Conservation (phyloP, 306 rosid genomes). For the Senna siamea region DNA sequence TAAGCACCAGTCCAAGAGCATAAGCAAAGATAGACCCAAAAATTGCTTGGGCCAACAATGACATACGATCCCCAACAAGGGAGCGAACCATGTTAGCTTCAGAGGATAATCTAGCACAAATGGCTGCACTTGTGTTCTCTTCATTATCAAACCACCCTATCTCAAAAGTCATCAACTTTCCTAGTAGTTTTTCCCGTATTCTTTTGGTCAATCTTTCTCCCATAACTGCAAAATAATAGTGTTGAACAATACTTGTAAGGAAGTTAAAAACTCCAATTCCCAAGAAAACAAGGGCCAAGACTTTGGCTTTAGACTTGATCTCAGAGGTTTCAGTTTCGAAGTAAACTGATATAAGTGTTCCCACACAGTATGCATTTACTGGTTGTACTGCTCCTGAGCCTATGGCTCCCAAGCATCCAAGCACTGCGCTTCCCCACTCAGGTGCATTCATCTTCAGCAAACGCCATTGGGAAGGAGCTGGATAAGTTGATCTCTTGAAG, state of each 20-base stretch:
- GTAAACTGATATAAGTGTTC: conserved; percentile 69
- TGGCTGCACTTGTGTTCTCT: conserved; percentile 87
- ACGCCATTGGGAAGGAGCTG: conserved; percentile 75
- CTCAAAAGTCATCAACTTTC: conserved; percentile 75
- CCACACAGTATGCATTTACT: conserved; percentile 77
- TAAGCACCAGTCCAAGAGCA: conserved; percentile 64
- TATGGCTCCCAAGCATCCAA: conserved; percentile 84
- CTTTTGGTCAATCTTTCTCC: conserved; percentile 86
- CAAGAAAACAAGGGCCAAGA: conserved; percentile 64
- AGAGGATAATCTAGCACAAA: conserved; percentile 78
- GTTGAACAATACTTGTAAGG: conserved; percentile 74
- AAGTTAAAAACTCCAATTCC: conserved; percentile 81
- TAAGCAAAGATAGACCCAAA: conserved; percentile 78
- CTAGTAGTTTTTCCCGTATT: conserved; percentile 71
- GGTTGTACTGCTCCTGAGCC: conserved; percentile 94
- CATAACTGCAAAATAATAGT: conserved; percentile 78
- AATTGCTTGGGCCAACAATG: conserved; percentile 74
- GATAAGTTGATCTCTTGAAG: conserved; percentile 44
- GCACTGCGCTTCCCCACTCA: conserved; percentile 73
- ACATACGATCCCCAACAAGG: conserved; percentile 83
- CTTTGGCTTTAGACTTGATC: conserved; percentile 63
- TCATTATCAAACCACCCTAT: conserved; percentile 90
- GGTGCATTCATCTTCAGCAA: conserved; percentile 78
- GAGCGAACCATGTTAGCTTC: conserved; percentile 88
- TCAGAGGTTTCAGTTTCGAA: conserved; percentile 55